A percentile compares a stretch with the other conserved stretches of the same genome.
phyloP scores from a whole-genome alignment of 2,329 filamentous ascomycete species.

The Calycina herbarum region DNA sequence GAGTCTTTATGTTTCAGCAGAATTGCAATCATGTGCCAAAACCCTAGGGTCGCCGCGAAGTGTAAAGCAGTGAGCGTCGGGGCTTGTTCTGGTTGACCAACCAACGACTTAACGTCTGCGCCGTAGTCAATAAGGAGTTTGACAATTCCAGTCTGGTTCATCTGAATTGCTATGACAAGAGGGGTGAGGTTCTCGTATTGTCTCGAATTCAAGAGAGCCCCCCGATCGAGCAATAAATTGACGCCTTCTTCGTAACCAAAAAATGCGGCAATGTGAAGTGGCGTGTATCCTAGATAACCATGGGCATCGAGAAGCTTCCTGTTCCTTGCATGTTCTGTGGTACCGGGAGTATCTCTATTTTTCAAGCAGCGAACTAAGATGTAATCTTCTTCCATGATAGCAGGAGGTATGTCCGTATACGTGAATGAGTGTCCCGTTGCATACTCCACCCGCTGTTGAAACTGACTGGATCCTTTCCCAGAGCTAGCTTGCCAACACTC shows the following conservation, averaged over 20 bases:
- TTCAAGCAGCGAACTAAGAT: background rate
- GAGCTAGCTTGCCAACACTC: background rate
- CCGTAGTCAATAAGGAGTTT: background rate
- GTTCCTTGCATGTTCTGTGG: background rate
- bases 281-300: background rate
- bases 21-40: background rate
- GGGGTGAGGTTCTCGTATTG: background rate
- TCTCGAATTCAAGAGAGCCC: background rate
- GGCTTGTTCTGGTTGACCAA: background rate
- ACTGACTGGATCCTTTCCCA: background rate
- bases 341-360: background rate
- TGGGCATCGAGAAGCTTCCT: background rate
- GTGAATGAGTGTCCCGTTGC: background rate
- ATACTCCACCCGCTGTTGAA: background rate
- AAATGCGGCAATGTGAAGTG: background rate
- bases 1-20: background rate
- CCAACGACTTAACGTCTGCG: background rate
- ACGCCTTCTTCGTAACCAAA: background rate
- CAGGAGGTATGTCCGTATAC: background rate
- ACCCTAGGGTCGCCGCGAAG: background rate
- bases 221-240: background rate
- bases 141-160: background rate
- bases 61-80: background rate
- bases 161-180: background rate
- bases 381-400: background rate